Conservation (phyloP, 163 green algal species). For the Scenedesmus sp. region DNA sequence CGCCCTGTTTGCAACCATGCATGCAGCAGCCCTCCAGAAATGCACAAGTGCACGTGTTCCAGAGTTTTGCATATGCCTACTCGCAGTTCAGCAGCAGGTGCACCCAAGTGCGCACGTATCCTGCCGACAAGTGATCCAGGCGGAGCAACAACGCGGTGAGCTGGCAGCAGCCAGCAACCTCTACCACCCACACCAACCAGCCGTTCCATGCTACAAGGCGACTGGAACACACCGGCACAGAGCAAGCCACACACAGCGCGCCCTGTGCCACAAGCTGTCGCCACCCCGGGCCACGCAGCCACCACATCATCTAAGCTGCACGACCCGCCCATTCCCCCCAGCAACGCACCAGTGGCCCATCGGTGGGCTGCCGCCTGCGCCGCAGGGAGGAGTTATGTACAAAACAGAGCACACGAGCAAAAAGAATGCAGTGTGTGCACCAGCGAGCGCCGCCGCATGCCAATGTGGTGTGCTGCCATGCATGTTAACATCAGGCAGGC, state of each 20-base stretch:
- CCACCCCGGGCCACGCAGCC: background rate
- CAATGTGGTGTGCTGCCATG: slow-evolving; percentile 6
- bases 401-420: background rate
- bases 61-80: background rate
- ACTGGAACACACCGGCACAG: background rate
- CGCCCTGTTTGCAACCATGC: background rate
- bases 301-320: background rate
- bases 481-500: background rate
- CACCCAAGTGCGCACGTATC: background rate
- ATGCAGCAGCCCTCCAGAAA: background rate
- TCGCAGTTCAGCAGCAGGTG: background rate
- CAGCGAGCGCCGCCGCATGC: background rate
- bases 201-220: background rate
- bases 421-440: slow-evolving; percentile 1
- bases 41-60: background rate
- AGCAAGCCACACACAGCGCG: background rate
- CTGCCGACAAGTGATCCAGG: background rate
- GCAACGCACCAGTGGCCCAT: background rate
- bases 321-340: background rate
- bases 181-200: background rate
- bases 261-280: background rate
- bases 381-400: background rate
- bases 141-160: background rate
- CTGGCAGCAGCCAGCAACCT: background rate
- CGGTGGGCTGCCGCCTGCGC: background rate